Base-by-base conservation (phyloP, 768 basidiomycete genomes). In the Agaricus sinodeliciosus region DNA sequence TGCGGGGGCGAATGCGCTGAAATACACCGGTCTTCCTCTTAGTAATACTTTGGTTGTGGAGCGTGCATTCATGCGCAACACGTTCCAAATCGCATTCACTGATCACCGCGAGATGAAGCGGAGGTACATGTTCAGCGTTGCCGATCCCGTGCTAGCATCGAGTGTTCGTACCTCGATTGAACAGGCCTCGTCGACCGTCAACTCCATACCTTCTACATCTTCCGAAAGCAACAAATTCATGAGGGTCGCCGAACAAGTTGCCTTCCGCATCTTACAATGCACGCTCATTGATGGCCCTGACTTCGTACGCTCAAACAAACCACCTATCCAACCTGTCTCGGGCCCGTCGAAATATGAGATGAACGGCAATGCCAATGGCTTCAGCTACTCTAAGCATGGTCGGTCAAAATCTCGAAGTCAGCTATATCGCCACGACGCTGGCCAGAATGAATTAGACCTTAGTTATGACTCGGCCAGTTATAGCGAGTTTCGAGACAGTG, bases 51-150 rank as follows among this genome's bases (percentile, higher is more conserved):
- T 98, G 60, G 74, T 79, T 18, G 84, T 95, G 55, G 93, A 95
- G 63, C 85, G 93, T 16, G 85, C 91, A 0, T 97, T 97, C 71
- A 97, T 97, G 95, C 82, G 85, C 54, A 89, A 97, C 64, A 96
- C 94, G 0, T 94, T 98, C 77, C 91, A 96, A 65, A 69, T 97
- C 31, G 85, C 92, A 2, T 97, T 98, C 71, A 57, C 75, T 36
- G 83, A 84, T 59, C 81, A 85, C 57, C 63, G 73, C 28, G 82
- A 83, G 27, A 55, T 72, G 49, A 89, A 87, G 67, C 80, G 93
- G 59, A 83, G 85, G 62, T 98, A 98, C 70, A 93, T 96, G 84
- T 97, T 96, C 74, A 93, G 90, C 57, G 83, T 96, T 40, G 82
- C 87, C 47, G 90, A 93, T 60, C 78, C 85, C 0, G 73, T 87